Evolutionary conservation across 2,329 filamentous ascomycete species (phyloP), one percentile per base, ranked within the genome.

Genomic region (Diaporthe destruens): DNA sequence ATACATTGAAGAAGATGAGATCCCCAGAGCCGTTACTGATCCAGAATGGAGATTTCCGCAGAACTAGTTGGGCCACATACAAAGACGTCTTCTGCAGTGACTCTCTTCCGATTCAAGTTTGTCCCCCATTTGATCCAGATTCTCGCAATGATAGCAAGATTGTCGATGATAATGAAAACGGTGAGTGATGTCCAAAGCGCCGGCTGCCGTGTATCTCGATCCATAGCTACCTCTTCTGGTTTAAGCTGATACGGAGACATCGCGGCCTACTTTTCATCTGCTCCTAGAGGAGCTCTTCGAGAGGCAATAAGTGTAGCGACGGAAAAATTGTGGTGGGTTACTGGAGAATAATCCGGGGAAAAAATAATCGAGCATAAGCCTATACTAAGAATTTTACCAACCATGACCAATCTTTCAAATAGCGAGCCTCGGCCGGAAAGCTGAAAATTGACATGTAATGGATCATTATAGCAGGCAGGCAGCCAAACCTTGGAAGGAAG

Each of bases 161-260:
- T 59, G 14, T 59, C 25, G 23, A 59, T 59, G 23, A 59, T 44
- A 1, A 59, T 44, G 56, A 59, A 59, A 12, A 7, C 23, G 16
- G 44, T 44, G 23, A 59, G 56, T 20, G 56, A 59, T 59, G 56
- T 36, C 56, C 56, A 59, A 23, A 59, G 56, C n/a, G 56, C 56
- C 3, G 56, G 56, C 56, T 59, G 56, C 23, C 56, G 42, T 20
- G 56, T 59, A 29, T 59, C 56, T 2, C 44, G 36, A 29, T 59
- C 56, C 42, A 42, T 6, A 59, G 23, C 18, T 8, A 25, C 14
- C 36, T 59, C n/a, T 23, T 25, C 56, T 9, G 56, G 56, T 25
- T 23, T 42, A 11, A 59, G 36, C 8, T 42, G n/a, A 29, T 59
- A 42, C 12, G 56, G 11, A 16, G 56, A 59, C 56, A 59, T 59